Base-by-base conservation (phyloP, 2,329 filamentous ascomycete genomes). In the Hypoxylon sp. region DNA sequence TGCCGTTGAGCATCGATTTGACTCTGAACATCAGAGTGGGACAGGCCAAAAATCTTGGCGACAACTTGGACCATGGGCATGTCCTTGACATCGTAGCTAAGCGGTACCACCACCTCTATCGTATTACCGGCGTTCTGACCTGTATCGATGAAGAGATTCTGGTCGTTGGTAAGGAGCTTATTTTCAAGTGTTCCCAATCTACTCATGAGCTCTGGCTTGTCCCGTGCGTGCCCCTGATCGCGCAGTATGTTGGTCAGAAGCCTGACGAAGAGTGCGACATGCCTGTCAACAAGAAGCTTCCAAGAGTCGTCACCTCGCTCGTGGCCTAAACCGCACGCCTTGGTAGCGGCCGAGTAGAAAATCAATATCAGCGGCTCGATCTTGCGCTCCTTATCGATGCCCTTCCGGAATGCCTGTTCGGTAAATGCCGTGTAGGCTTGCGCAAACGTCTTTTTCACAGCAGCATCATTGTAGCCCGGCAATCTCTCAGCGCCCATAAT, bases 351-450 rank as follows among this genome's bases (percentile, higher is more conserved):
- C 1, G 94, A 96, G 79, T 96, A 98, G 82, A 99, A 98, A 68
- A 98, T 97, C 70, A 99, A 84, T 53, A 99, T 88, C 53, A 98
- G 81, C 67, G 97, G 94, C 78, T 99, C 95, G 20, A 97, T 90
- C 73, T 94, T 90, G 66, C 94, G 87, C 77, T 97, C 94, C 79
- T 97, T 97, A 74, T 97, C 93, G 82, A 97, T 93, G 62, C 89
- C 90, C 80, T 93, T 96, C 70, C 92, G 90, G 74, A 97, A 97
- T 47, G 87, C 89, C 65, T 89, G 89, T 66, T 96, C 92, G 71
- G 94, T 97, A 76, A 99, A 91, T 59, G 93, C 91, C 62, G 94
- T 97, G 75, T 97, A 90, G 68, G 97, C 97, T 68, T 93, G 92
- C 57, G 93, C 95, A 80, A 99, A 99, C 1, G 93, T 96, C 65